Conservation (phyloP, 1,284 basidiomycete species). For the Bondarzewia mesenterica region DNA sequence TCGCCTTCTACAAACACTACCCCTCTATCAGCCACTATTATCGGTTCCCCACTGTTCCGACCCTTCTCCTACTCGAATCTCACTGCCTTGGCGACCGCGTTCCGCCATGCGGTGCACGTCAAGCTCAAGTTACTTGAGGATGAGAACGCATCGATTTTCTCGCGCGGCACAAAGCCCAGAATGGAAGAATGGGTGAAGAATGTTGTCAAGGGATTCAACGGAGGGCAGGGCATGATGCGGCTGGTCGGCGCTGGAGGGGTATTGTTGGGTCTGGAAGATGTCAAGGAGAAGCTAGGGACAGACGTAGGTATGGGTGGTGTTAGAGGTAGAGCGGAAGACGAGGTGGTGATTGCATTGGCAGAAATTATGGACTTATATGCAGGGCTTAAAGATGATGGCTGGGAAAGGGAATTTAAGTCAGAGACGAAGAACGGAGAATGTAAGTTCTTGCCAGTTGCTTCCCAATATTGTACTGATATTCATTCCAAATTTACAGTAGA, state of each 20-base stretch:
- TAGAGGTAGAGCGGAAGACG: conserved; percentile 47
- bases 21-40: conserved; percentile 54
- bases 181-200: conserved; percentile 45
- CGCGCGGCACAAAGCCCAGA: conserved; percentile 29
- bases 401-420: conserved; percentile 61
- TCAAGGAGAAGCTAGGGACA: conserved; percentile 24
- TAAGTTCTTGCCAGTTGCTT: conserved; percentile 8
- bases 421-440: conserved; percentile 28
- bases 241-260: conserved; percentile 55
- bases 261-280: conserved; percentile 54
- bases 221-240: conserved; percentile 50
- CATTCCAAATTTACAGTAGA: conserved; percentile 4
- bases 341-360: conserved; percentile 57
- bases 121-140: conserved; percentile 35
- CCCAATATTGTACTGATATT: neutral
- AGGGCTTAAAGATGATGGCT: conserved; percentile 31
- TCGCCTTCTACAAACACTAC: conserved; percentile 41
- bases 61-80: conserved; percentile 43
- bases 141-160: conserved; percentile 33
- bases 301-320: conserved; percentile 16
- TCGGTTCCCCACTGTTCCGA: conserved; percentile 52
- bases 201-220: conserved; percentile 54
- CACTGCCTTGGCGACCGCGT: conserved; percentile 45
- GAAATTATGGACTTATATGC: conserved; percentile 60
- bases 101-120: conserved; percentile 55